Conservation (phyloP, 169 alveolate genomes). For the Plasmodium vinckei region DNA sequence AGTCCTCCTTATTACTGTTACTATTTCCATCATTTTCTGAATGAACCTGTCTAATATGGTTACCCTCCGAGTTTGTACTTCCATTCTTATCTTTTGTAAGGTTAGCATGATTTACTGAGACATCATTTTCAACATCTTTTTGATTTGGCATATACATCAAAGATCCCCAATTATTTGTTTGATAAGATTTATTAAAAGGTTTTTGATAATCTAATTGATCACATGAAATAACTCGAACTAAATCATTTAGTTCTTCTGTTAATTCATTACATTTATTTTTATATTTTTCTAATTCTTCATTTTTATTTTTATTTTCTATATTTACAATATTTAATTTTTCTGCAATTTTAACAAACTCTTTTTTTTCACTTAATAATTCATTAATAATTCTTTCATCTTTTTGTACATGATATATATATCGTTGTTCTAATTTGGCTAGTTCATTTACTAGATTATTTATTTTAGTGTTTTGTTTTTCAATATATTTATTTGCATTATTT, state of each 20-base stretch:
- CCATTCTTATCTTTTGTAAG: too few relatives aligned
- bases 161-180: not conserved
- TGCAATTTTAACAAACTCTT: slow-evolving; percentile 19
- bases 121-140: too few relatives aligned
- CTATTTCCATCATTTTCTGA: too few relatives aligned
- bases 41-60: too few relatives aligned
- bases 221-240: slow-evolving; percentile 7
- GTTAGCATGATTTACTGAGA: too few relatives aligned
- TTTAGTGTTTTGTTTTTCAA: slow-evolving; percentile 9
- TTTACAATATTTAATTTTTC: slow-evolving; percentile 25
- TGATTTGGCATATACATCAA: too few relatives aligned
- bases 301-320: slow-evolving; percentile 31
- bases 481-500: slow-evolving; percentile 19
- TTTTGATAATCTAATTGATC: not conserved
- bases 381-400: slow-evolving; percentile 13
- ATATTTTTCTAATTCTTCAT: slow-evolving; percentile 40
- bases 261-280: slow-evolving; percentile 23
- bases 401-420: slow-evolving; percentile 1
- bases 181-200: slow-evolving; percentile 10
- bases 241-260: slow-evolving; percentile 33
- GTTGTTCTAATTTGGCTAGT: slow-evolving; percentile 14
- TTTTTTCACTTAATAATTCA: slow-evolving; percentile 31
- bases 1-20: too few relatives aligned
- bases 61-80: too few relatives aligned
- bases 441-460: slow-evolving; percentile 2